Evolutionary conservation across 2,329 filamentous ascomycete species (phyloP), one percentile per base, ranked within the genome.

Genomic region (Diaporthe vexans): DNA sequence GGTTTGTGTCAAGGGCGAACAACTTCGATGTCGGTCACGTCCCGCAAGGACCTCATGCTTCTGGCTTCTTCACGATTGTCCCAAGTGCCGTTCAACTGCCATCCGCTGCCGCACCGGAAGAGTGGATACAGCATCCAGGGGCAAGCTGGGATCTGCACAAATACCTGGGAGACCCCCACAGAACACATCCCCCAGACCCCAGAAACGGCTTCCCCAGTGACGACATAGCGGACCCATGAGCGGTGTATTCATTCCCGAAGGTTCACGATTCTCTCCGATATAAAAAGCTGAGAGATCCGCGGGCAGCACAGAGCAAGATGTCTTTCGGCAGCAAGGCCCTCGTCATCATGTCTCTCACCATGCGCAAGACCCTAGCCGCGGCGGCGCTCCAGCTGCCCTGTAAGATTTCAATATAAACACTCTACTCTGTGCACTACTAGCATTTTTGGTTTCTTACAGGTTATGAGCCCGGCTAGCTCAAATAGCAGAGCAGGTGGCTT

Each of bases 311-410:
- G 17, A 17, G 24, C n/a, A 37, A 26, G 51, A 71, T 56, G 29
- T 6, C 5, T 7, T 51, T 43, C 51, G 24, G 61, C 51, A 57
- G 54, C 33, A 71, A 51, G 21, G 37, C 46, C 17, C 52, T 74
- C 43, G 3, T 71, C 69, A 43, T 61, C 57, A 33, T 63, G 70
- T 63, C 46, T 26, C 57, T 72, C 29, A 72, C 58, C 24, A 69
- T 74, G 67, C 72, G 67, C 59, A 59, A 56, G 33, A 56, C 59
- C 13, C n/a, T 74, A 35, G 65, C 70, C 48, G 63, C 63, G 19
- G 72, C 67, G 24, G 74, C 74, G 61, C 68, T 75, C 21, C 74
- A 75, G 54, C 59, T 75, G 74, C 72, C n/a, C n/a, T n/a, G n/a
- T n/a, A n/a, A n/a, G n/a, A n/a, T n/a, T n/a, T n/a, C n/a, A n/a